Conservation (phyloP, 2,329 filamentous ascomycete species). For the Colletotrichum sp. region DNA sequence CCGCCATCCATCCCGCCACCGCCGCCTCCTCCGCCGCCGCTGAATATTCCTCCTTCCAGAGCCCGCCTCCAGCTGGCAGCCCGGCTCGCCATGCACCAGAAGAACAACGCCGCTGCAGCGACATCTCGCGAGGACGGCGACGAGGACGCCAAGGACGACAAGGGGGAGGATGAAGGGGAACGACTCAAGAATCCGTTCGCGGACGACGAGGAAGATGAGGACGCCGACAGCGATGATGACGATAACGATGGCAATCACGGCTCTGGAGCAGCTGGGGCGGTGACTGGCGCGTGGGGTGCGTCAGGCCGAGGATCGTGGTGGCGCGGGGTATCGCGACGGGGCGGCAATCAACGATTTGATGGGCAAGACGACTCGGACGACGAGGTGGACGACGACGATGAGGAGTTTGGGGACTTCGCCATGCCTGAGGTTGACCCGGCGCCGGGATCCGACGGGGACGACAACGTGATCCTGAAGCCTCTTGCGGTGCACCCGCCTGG, state of each 20-base stretch:
- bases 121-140: conserved; percentile 46
- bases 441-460: conserved; percentile 31
- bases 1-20: conserved; percentile 65
- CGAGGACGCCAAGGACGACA: conserved; percentile 39
- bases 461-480: conserved; percentile 58
- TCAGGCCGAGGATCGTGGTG: conserved; percentile 52
- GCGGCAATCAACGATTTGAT: conserved; percentile 38
- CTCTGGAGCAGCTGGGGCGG: conserved; percentile 23
- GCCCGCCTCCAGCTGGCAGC: conserved; percentile 91
- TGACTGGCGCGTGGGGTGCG: conserved; percentile 28
- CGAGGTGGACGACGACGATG: conserved; percentile 59
- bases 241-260: conserved; percentile 43
- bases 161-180: conserved; percentile 18
- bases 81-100: conserved; percentile 77
- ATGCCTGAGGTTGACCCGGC: conserved; percentile 59
- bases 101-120: conserved; percentile 57
- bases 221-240: conserved; percentile 58
- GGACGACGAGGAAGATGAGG: conserved; percentile 56
- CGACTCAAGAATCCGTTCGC: conserved; percentile 58
- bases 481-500: conserved; percentile 57
- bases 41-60: conserved; percentile 86
- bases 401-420: conserved; percentile 73
- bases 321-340: conserved; percentile 43
- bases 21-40: conserved; percentile 73
- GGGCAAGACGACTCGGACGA: conserved; percentile 53